Base-by-base conservation (phyloP, 176 grass and related monocot genomes). In the Oryza brachyantha region DNA sequence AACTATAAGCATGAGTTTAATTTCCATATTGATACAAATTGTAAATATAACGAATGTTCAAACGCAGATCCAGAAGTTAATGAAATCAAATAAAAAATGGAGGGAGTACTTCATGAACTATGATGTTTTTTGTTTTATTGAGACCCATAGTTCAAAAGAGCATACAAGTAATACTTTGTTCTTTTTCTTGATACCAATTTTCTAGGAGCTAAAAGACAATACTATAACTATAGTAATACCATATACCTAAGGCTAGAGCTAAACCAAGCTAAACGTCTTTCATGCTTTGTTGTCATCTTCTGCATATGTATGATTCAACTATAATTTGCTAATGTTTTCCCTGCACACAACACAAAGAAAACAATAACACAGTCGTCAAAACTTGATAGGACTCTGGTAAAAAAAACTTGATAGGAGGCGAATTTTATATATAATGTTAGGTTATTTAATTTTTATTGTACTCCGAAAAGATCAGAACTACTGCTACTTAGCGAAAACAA, bases 401-500 rank as follows among this genome's bases (percentile, higher is more conserved):
- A n/a, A n/a, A n/a, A n/a, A n/a, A n/a, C n/a, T n/a, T n/a, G n/a
- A n/a, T n/a, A n/a, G n/a, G n/a, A n/a, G n/a, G n/a, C n/a, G n/a
- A n/a, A 62, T 81, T 73, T 77, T 72, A 28, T 70, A 87, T 21
- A 84, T 64, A 39, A 64, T 75, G 77, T 74, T 68, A 13, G 66
- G 63, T n/a, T 48, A 32, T 10, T 5, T 77, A 67, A 73, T 40
- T 80, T 66, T 22, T 62, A 62, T n/a, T 21, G 14, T 12, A 43
- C 66, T 73, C 0, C 21, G 2, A 36, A 43, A 71, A 27, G 38
- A 57, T 35, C 7, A 43, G 46, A 12, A 24, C 4, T 65, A 45
- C 11, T 80, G 50, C 70, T 57, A 68, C 93, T 87, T 86, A 93
- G 84, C 81, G 57, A 72, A 63, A 77, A 59, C 80, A 79, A 86